A percentile compares a stretch with the other conserved stretches of the same genome.
phyloP scores from a whole-genome alignment of 176 grass and related monocot species.

The Cenchrus americanus region DNA sequence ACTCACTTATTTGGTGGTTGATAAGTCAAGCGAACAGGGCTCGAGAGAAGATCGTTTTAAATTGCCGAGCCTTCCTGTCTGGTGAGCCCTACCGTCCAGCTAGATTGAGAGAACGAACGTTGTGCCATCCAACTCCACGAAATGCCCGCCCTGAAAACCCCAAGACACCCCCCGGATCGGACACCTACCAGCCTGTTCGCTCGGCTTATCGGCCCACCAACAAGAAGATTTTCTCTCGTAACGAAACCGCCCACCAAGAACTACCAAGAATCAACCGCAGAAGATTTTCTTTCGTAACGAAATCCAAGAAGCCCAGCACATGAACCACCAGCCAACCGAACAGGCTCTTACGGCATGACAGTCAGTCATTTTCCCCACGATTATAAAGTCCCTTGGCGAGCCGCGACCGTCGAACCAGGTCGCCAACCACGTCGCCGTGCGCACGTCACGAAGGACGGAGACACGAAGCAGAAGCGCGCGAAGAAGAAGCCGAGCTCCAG shows the following conservation, averaged over 20 bases:
- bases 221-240: too few relatives aligned
- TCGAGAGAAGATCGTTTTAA: not conserved
- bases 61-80: not conserved
- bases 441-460: not conserved
- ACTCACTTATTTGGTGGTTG: too few relatives aligned
- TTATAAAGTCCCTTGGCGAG: slow-evolving; percentile 27
- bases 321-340: too few relatives aligned
- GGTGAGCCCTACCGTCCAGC: not conserved
- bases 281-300: too few relatives aligned
- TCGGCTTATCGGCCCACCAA: too few relatives aligned
- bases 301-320: too few relatives aligned
- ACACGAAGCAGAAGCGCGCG: not conserved
- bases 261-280: too few relatives aligned
- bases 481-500: not conserved
- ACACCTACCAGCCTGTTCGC: too few relatives aligned
- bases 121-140: slow-evolving; percentile 15
- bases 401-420: not conserved
- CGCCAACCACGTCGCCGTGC: not conserved
- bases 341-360: not conserved
- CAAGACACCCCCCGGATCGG: too few relatives aligned
- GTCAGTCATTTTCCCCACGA: not conserved
- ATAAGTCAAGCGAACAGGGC: too few relatives aligned
- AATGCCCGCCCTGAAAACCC: not conserved
- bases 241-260: too few relatives aligned
- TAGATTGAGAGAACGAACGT: not conserved